These are phyloP conservation scores for Naganishia sp. DNA, from an alignment of 1,284 basidiomycete genomes.

Conservation along the genomic window DNA sequence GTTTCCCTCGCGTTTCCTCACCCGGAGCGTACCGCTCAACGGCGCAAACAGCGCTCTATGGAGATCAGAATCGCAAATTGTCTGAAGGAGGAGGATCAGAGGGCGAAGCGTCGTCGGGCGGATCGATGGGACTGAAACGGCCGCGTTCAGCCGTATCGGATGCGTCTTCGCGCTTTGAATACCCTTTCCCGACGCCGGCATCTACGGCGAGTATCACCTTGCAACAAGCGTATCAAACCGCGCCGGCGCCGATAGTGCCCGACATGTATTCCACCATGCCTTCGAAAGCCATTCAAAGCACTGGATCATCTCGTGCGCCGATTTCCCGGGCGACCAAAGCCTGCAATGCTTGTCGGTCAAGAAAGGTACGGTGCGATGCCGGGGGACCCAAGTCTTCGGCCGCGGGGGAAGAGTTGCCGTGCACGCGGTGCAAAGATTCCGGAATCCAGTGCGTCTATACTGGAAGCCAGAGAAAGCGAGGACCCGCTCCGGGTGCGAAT, in stretches of 20 bases:
- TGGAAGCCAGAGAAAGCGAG: constrained; percentile 49
- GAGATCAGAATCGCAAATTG: constrained; percentile 2
- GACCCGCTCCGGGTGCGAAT: constrained; percentile 37
- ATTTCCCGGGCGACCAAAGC: constrained; percentile 51
- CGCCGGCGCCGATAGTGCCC: not conserved
- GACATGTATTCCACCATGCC: constrained; percentile 24
- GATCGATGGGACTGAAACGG: not conserved
- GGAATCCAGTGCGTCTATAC: constrained; percentile 47
- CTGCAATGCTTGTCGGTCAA: constrained; percentile 48
- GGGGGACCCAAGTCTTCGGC: constrained; percentile 40
- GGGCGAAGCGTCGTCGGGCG: constrained; percentile 9
- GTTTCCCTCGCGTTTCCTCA: constrained; percentile 17
- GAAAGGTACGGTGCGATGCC: constrained; percentile 51
- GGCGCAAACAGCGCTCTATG: not conserved
- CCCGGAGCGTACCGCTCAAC: not conserved
- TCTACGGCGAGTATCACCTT: constrained; percentile 6
- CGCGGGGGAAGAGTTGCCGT: constrained; percentile 36
- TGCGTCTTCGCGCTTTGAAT: constrained; percentile 16
- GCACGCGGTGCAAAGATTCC: constrained; percentile 48
- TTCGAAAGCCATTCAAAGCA: constrained; percentile 16
- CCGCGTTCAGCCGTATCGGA: constrained; percentile 10
- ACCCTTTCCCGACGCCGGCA: constrained; percentile 11
- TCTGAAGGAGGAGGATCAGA: constrained; percentile 19
- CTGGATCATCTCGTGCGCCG: constrained; percentile 39
- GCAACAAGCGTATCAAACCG: constrained; percentile 4